phyloP scores from a whole-genome alignment of 208 protist species.

The Borovskyia barvae region DNA sequence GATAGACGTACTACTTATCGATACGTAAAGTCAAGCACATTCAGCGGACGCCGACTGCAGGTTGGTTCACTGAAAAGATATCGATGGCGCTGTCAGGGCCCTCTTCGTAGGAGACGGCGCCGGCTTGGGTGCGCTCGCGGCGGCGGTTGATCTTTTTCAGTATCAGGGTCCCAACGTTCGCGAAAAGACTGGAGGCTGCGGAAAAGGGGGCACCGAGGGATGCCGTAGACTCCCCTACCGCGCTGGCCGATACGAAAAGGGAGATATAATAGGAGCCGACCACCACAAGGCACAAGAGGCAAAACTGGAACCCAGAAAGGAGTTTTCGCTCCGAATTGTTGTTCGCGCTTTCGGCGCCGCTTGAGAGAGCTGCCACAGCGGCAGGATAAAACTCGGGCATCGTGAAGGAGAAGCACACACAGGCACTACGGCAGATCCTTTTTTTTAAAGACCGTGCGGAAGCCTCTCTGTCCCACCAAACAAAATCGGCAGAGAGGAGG shows the following conservation, averaged over 20 bases:
- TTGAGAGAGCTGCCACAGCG: not conserved
- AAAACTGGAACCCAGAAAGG: slow-evolving; percentile 47
- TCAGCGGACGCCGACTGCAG: slow-evolving; percentile 8
- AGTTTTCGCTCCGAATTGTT: slow-evolving; percentile 26
- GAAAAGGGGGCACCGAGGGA: slow-evolving; percentile 42
- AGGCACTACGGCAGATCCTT: too few relatives aligned
- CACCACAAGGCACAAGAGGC: slow-evolving; percentile 43
- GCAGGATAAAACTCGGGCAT: not conserved
- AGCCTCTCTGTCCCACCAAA: too few relatives aligned
- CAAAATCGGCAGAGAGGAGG: too few relatives aligned
- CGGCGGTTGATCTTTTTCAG: slow-evolving; percentile 22
- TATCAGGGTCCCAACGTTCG: slow-evolving; percentile 23
- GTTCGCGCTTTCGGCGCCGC: not conserved
- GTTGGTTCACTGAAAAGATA: slow-evolving; percentile 24
- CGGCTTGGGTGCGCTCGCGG: slow-evolving; percentile 20
- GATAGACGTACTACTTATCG: not conserved
- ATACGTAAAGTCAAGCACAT: not conserved
- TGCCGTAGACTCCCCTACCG: slow-evolving; percentile 55
- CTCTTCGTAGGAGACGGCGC: slow-evolving; percentile 19
- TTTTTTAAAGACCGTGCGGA: too few relatives aligned
- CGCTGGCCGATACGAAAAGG: slow-evolving; percentile 40
- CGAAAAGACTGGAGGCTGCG: slow-evolving; percentile 4
- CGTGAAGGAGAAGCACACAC: too few relatives aligned
- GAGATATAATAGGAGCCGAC: slow-evolving; percentile 51
- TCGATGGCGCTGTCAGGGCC: slow-evolving; percentile 11